phyloP scores from a whole-genome alignment of 148 eudicot genomes.

The Rhododendron ferrugineum region DNA sequence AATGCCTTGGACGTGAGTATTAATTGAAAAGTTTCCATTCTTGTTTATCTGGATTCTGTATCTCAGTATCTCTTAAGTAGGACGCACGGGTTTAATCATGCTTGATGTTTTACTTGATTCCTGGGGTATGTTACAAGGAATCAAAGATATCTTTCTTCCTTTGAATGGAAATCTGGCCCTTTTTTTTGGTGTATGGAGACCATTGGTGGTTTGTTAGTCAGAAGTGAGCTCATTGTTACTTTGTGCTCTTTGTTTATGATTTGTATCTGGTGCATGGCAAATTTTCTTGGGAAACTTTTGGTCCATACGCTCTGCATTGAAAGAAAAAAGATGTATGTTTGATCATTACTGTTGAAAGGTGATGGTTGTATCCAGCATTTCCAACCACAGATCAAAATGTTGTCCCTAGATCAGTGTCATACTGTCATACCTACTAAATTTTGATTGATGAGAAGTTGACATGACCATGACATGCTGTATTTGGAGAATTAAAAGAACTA shows the following conservation, averaged over 20 bases:
- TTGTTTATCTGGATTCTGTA: conserved; percentile 1
- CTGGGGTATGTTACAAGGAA: neutral
- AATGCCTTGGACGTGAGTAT: conserved; percentile 95
- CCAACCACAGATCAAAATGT: neutral
- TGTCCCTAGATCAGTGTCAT: neutral
- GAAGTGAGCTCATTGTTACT: neutral
- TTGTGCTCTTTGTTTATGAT: neutral
- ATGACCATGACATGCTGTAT: neutral
- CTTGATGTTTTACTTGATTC: neutral
- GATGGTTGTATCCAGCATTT: neutral
- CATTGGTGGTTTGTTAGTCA: neutral
- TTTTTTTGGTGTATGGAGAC: neutral
- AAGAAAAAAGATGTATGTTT: neutral
- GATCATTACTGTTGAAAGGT: neutral
- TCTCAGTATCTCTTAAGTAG: conserved; percentile 4
- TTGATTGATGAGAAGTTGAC: neutral
- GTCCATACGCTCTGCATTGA: neutral
- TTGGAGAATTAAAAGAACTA: neutral
- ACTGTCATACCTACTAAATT: neutral
- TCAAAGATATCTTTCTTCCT: neutral
- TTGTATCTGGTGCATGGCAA: neutral
- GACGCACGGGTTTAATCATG: neutral
- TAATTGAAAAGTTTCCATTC: conserved; percentile 4
- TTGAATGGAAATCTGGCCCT: neutral
- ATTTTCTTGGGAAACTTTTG: neutral